These are phyloP conservation scores for Melastoma malabathricum DNA, from an alignment of 345 rosid genomes.

Conservation along the genomic window DNA sequence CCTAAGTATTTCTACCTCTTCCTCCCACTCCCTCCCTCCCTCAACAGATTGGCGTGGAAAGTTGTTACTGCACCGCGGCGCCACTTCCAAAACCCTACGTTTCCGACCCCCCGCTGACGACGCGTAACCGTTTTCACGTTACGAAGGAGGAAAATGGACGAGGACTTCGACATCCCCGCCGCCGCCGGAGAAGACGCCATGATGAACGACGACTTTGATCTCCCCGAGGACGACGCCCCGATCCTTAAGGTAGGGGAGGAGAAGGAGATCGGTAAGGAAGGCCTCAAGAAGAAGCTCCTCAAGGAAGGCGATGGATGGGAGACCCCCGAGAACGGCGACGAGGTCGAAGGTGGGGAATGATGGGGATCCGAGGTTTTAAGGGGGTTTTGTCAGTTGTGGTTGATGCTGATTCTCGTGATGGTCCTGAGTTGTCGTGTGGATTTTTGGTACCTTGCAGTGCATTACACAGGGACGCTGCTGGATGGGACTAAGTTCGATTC, in stretches of 20 bases:
- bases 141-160: too few species aligned
- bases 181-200: too few species aligned
- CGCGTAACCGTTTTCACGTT: too few species aligned
- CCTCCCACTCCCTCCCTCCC: too few species aligned
- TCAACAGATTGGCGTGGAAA: too few species aligned
- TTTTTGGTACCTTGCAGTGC: conserved; percentile 16
- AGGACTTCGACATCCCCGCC: too few species aligned
- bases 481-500: conserved; percentile 95
- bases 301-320: conserved; percentile 35
- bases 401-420: background rate
- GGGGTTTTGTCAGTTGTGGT: background rate
- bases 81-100: too few species aligned
- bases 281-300: conserved; percentile 42
- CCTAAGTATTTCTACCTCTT: too few species aligned
- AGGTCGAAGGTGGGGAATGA: conserved; percentile 24
- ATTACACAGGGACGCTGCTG: conserved; percentile 73
- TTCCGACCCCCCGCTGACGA: too few species aligned
- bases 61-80: too few species aligned
- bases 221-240: conserved; percentile 15
- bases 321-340: conserved; percentile 29
- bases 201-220: conserved; percentile 11
- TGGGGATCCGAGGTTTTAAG: background rate
- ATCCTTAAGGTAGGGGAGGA: conserved; percentile 19
- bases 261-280: conserved; percentile 39
- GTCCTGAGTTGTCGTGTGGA: background rate